Base-by-base conservation (phyloP, 768 basidiomycete genomes). In the Tricholoma sp. region DNA sequence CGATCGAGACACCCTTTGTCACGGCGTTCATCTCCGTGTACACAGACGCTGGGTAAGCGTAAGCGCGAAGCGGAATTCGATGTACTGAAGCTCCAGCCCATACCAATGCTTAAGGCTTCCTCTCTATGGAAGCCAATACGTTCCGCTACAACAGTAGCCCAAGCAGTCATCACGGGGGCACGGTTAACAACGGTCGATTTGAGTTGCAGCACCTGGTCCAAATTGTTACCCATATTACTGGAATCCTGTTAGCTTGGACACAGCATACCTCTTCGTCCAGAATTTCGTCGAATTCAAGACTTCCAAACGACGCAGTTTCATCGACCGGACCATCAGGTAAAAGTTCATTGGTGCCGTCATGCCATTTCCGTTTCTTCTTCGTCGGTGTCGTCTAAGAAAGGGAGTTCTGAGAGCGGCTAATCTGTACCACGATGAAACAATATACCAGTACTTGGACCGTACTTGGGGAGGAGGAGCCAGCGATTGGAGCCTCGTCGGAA, bases 11-110 rank as follows among this genome's bases (percentile, higher is more conserved):
- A 10, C 93, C 94, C 68, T 94, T 96, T 27, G 87, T 76, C 37
- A 90, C 74, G 0, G 92, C 92, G 61, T 95, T 96, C 81, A 96
- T 83, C 67, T 96, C 93, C 9, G 94, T 96, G 69, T 94, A 97
- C 18, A 88, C 92, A 50, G 92, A 90, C 4, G 94, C 95, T 94
- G 27, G 5, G 16, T 10, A 39, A 10, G 11, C 18, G 27, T 43
- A 21, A 19, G 27, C 16, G 9, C 27, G 12, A 14, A 14, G 14
- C 18, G n/a, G 12, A 45, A 6, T 39, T n/a, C 10, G 10, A 54
- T 2, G 9, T 6, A 5, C 18, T 27, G 32, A 24, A 31, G 22
- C 31, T 21, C 27, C 8, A 12, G 16, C 16, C 8, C 47, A 32
- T 29, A 88, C 94, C 94, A 55, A 98, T 91, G 61, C 91, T 94